These are phyloP conservation scores for Saccharomyces mikatae DNA, from an alignment of 805 yeast genomes.

Conservation along the genomic window DNA sequence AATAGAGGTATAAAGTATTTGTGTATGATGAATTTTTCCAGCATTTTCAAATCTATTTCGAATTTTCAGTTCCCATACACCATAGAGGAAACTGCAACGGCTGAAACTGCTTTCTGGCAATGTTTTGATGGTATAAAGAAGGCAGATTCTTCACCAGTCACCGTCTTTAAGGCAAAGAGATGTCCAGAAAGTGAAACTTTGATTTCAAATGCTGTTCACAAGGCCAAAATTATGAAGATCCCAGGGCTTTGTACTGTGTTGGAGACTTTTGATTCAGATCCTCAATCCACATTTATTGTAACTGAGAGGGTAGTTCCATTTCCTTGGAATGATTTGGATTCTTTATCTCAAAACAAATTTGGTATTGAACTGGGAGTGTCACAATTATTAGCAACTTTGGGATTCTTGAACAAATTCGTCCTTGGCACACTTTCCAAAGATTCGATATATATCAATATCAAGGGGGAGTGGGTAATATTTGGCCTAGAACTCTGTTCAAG, in stretches of 20 bases:
- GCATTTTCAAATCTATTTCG: constrained; percentile 25
- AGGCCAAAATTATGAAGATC: constrained; percentile 22
- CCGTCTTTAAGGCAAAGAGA: constrained; percentile 20
- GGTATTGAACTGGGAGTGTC: constrained; percentile 20
- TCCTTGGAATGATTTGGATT: constrained; percentile 9
- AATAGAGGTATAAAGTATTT: neutral
- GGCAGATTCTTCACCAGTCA: constrained; percentile 23
- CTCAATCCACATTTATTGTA: constrained; percentile 19
- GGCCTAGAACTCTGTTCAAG: constrained; percentile 55
- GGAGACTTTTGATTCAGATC: constrained; percentile 24
- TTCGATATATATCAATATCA: constrained; percentile 54
- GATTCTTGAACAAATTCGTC: constrained; percentile 34
- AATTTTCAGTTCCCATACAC: constrained; percentile 29
- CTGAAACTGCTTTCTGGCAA: constrained; percentile 21
- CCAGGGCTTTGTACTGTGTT: constrained; percentile 26
- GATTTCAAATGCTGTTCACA: constrained; percentile 20
- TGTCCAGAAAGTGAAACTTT: constrained; percentile 10
- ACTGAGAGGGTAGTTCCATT: constrained; percentile 24
- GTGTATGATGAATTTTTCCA: constrained; percentile 23
- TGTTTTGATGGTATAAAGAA: constrained; percentile 24
- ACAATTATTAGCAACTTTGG: constrained; percentile 21
- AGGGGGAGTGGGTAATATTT: constrained; percentile 78
- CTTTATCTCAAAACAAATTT: constrained; percentile 9
- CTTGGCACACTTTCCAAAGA: constrained; percentile 55
- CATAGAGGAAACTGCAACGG: constrained; percentile 16